Percentiles rank a stretch among this genome's conserved stretches.
These are phyloP conservation scores for Blastobotrys raffinosifermentans DNA, from an alignment of 1,139 yeast species.

Conservation along the genomic window DNA sequence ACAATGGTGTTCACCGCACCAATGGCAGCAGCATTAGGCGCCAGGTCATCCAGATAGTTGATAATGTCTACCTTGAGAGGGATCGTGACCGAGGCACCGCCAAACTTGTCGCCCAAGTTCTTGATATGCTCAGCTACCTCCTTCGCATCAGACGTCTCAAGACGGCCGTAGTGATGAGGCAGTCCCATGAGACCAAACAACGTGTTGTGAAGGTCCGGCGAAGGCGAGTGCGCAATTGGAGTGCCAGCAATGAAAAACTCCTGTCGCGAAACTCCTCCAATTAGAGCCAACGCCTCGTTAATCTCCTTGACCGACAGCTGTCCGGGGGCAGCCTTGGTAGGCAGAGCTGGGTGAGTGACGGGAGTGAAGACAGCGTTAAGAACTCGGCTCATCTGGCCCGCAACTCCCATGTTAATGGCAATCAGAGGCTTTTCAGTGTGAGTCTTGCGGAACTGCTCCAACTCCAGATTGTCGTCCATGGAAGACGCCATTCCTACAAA, in stretches of 20 bases:
- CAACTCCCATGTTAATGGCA: conserved; percentile 74
- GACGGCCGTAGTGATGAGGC: conserved; percentile 65
- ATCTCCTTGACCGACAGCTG: conserved; percentile 54
- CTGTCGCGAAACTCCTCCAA: conserved; percentile 57
- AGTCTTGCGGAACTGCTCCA: conserved; percentile 61
- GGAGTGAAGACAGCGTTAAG: conserved; percentile 76
- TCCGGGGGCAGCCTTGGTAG: conserved; percentile 71
- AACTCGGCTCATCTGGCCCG: conserved; percentile 75
- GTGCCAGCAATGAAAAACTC: conserved; percentile 73
- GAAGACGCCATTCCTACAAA: conserved; percentile 71
- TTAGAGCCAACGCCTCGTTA: conserved; percentile 49
- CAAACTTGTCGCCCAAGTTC: conserved; percentile 53
- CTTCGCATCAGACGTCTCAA: conserved; percentile 61
- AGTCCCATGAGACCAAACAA: conserved; percentile 67
- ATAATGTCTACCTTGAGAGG: conserved; percentile 81
- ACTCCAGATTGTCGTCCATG: conserved; percentile 60
- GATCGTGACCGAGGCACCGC: conserved; percentile 89
- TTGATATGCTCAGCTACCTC: conserved; percentile 42
- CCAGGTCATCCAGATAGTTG: conserved; percentile 48
- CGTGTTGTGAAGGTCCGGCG: conserved; percentile 79
- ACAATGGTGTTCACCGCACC: conserved; percentile 93
- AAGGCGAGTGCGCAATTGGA: conserved; percentile 80
- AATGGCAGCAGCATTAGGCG: conserved; percentile 67
- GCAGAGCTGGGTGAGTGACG: conserved; percentile 62
- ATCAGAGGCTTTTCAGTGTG: conserved; percentile 54